Base-by-base conservation (phyloP, 192 early-diverging fungal species). In the Phlyctochytrium bullatum region DNA sequence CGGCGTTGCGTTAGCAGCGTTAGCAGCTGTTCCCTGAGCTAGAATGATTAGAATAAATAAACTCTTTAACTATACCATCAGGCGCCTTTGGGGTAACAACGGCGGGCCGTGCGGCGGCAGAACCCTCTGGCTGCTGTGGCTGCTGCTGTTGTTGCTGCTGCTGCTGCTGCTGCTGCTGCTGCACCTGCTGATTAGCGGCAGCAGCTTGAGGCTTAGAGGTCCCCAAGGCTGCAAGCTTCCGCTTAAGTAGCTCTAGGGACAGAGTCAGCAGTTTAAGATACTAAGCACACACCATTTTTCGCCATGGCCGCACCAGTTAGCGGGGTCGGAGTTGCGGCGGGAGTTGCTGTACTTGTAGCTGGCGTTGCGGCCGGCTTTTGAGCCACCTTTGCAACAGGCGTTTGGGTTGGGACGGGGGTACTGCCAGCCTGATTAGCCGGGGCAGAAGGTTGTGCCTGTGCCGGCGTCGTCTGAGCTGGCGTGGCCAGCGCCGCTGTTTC, bases 121-220 rank as follows among this genome's bases (percentile, higher is more conserved):
- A n/a, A n/a, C n/a, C n/a, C n/a, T n/a, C n/a, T n/a, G n/a, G n/a
- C n/a, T n/a, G n/a, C n/a, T n/a, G n/a, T n/a, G n/a, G n/a, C n/a
- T n/a, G 27, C 27, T 14, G 54, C 54, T 57, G 54, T 28, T 57
- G 54, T 25, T 57, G 54, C 54, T 57, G 54, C 25, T 57, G 54
- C 54, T 57, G 54, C 27, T 57, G 54, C 40, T 6, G 20, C 54
- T 57, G 54, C 20, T 6, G 12, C 54, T 10, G 54, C 10, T 10
- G 54, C 6, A 25, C 6, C 54, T 24, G 12, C 54, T 57, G 54
- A 20, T 27, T 14, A 10, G 54, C 10, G 27, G 27, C 54, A 10
- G 27, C 54, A 57, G 14, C 20, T 25, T 27, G 16, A 25, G 6
- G 10, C 54, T 6, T 28, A 10, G 27, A 28, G 12, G 6, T 14